Base-by-base conservation (phyloP, 2,329 filamentous ascomycete genomes). In the Cladosporium cucumerinum region DNA sequence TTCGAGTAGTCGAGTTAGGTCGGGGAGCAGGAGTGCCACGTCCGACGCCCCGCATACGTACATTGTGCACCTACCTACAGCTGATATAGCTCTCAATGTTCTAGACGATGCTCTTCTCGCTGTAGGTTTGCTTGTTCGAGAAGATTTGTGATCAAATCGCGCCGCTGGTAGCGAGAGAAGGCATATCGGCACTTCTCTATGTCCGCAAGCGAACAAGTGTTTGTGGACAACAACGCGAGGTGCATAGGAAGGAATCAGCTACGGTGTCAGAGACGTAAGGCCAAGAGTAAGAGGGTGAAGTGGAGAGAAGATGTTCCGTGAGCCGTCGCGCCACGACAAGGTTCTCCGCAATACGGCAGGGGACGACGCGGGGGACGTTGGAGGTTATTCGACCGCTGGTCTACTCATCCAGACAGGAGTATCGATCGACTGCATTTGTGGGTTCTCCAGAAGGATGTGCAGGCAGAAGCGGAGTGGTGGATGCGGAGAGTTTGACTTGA, bases 231-330 rank as follows among this genome's bases (percentile, higher is more conserved):
- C 3, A 7, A 23, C n/a, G 58, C 43, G 58, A 51, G 58, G 43
- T 61, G 58, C 58, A 49, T 61, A 18, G 18, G 21, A 25, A 26
- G 43, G 16, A n/a, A 36, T 18, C 23, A 51, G 25, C 58, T 51
- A 26, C 39, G 10, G 6, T 51, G 28, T 25, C 58, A 59, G 57
- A 46, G 5, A 23, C n/a, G 23, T 46, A 30, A 10, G 28, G 43
- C 58, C 14, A 58, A 39, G 55, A 58, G 16, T 11, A 25, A 28
- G 36, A 58, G 55, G 55, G 32, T 54, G 60, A 34, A 26, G 34
- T 62, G 60, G 60, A 62, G 49, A 55, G 60, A 62, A 62, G 60
- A 55, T 54, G 39, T 39, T 62, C 60, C 60, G 60, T 55, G 32
- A 25, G 26, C 23, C 49, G 23, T 43, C 21, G 36, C 59, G 58